These are phyloP conservation scores for Erysiphe neolycopersici DNA, from an alignment of 2,329 filamentous ascomycete genomes.

Conservation along the genomic window DNA sequence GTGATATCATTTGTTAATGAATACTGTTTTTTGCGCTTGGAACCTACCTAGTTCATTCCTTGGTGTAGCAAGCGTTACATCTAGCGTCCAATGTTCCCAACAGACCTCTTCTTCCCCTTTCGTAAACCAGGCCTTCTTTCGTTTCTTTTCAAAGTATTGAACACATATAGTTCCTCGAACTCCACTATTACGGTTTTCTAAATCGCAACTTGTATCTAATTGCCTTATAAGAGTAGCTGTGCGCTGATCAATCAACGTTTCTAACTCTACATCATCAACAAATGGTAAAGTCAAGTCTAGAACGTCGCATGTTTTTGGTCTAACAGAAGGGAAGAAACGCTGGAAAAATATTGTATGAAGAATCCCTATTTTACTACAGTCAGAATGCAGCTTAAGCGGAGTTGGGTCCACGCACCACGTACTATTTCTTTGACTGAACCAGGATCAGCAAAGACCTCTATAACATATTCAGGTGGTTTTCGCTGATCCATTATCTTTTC, in stretches of 20 bases:
- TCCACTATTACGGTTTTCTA: constrained; percentile 19
- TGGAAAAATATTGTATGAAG: constrained; percentile 98
- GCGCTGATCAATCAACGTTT: constrained; percentile 78
- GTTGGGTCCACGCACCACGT: constrained; percentile 33
- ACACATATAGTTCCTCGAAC: constrained; percentile 58
- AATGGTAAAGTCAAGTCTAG: constrained; percentile 75
- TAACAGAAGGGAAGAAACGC: constrained; percentile 74
- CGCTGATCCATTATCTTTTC: constrained; percentile 29
- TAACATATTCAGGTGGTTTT: constrained; percentile 59
- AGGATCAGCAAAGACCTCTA: constrained; percentile 84
- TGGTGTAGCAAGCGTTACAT: constrained; percentile 78
- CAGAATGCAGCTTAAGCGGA: neutral
- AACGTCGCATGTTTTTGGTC: constrained; percentile 62
- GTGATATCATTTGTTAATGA: constrained; percentile 1
- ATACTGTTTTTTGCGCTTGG: neutral
- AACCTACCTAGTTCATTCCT: constrained; percentile 59
- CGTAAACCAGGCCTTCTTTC: constrained; percentile 56
- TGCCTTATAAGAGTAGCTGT: constrained; percentile 56
- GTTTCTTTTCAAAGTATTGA: constrained; percentile 84
- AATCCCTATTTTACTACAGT: constrained; percentile 30
- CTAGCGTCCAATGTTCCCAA: constrained; percentile 90
- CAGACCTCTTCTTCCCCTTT: constrained; percentile 78
- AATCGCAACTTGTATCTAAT: constrained; percentile 31
- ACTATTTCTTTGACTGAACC: constrained; percentile 75
- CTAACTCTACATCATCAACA: constrained; percentile 71